Percentiles rank a stretch among this genome's conserved stretches.
phyloP scores from a whole-genome alignment of 1,284 basidiomycete species.

The Sporisorium scitamineum region DNA sequence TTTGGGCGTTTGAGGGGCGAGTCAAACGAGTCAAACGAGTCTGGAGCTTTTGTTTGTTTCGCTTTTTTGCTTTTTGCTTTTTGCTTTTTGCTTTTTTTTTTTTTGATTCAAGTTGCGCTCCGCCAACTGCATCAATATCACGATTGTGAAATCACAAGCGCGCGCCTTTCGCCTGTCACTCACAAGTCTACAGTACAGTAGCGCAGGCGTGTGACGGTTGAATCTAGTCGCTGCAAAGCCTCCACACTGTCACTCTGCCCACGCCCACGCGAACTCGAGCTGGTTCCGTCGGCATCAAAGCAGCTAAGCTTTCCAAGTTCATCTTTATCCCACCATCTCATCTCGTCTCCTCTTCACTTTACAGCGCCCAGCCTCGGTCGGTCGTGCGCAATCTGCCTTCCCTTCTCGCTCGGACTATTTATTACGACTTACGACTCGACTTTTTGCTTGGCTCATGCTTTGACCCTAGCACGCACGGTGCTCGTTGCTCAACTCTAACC shows the following conservation, averaged over 20 bases:
- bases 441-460: not conserved
- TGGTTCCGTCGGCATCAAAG: not conserved
- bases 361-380: not conserved
- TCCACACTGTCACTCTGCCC: conserved; percentile 5
- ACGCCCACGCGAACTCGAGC: not conserved
- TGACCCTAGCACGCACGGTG: not conserved
- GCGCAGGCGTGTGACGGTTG: too few relatives aligned
- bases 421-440: not conserved
- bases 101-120: too few relatives aligned
- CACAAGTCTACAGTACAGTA: too few relatives aligned
- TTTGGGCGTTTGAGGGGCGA: not conserved
- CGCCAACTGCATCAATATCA: conserved; percentile 7
- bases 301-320: not conserved
- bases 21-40: not conserved
- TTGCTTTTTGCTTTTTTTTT: too few relatives aligned
- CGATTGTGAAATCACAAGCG: too few relatives aligned
- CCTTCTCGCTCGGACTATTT: not conserved
- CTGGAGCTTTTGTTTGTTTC: conserved; percentile 1
- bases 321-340: conserved; percentile 6
- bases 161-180: too few relatives aligned
- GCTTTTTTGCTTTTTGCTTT: conserved; percentile 3
- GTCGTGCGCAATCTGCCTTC: not conserved
- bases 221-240: not conserved
- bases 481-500: not conserved
- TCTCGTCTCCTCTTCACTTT: not conserved